Percentiles rank a stretch among this genome's conserved stretches.
Evolutionary conservation across 1,139 yeast species (phyloP).

Genomic region (Kluyveromyces marxianus): DNA sequence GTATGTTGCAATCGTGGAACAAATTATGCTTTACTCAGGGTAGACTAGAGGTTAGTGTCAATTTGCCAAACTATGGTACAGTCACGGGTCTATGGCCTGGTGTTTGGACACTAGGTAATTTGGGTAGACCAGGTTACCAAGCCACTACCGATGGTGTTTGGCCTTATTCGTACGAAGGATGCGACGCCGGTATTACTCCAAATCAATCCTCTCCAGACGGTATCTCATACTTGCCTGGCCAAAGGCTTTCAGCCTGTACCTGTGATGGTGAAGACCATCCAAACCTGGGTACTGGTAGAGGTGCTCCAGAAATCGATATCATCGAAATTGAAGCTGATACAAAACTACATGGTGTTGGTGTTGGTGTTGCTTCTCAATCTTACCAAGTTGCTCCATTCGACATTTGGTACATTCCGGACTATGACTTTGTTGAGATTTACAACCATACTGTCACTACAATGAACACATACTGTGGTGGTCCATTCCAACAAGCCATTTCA

Average conservation of each 20-base stretch:
- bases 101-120: conserved; percentile 79
- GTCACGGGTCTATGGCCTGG: conserved; percentile 85
- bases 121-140: conserved; percentile 76
- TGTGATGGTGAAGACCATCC: conserved; percentile 78
- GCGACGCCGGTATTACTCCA: conserved; percentile 88
- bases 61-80: conserved; percentile 63
- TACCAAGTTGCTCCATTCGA: conserved; percentile 80
- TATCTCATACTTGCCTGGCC: conserved; percentile 71
- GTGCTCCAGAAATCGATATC: conserved; percentile 86
- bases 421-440: conserved; percentile 57
- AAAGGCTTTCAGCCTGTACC: conserved; percentile 58
- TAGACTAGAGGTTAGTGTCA: conserved; percentile 57
- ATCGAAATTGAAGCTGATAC: conserved; percentile 65
- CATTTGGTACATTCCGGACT: conserved; percentile 80
- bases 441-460: conserved; percentile 56
- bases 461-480: conserved; percentile 79
- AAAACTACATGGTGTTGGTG: conserved; percentile 28
- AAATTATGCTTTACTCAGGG: conserved; percentile 78
- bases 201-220: conserved; percentile 82
- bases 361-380: conserved; percentile 75
- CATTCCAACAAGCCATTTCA: conserved; percentile 77
- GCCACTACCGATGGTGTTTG: conserved; percentile 80
- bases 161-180: conserved; percentile 78
- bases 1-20: conserved; percentile 84
- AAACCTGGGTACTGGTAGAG: conserved; percentile 70